Conservation (phyloP, 2,329 filamentous ascomycete genomes). For the Lomentospora prolificans region DNA sequence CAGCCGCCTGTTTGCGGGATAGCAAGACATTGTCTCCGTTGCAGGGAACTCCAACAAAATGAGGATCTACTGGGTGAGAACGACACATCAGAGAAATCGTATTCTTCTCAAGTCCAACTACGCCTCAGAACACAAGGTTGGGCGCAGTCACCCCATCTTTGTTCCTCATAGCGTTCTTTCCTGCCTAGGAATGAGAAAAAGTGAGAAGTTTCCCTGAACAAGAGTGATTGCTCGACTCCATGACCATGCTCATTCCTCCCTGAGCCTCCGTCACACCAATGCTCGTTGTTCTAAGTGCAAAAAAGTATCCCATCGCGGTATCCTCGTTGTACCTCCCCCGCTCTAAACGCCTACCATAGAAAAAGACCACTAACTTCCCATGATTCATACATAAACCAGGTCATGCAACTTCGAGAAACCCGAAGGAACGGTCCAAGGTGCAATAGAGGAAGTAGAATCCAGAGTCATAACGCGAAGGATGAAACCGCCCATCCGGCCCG, state of each 20-base stretch:
- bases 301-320: background rate
- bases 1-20: too few species aligned
- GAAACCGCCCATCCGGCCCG: background rate
- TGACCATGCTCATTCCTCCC: background rate
- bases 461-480: background rate
- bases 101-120: background rate
- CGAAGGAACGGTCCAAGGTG: background rate
- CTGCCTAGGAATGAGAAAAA: background rate
- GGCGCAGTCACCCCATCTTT: background rate
- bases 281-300: constrained; percentile 1
- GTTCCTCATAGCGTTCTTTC: background rate
- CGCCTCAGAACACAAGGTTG: background rate
- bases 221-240: constrained; percentile 2
- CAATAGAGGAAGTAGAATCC: background rate
- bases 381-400: background rate
- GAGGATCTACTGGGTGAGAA: background rate
- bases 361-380: too few species aligned
- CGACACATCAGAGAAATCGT: background rate
- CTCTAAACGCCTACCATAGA: background rate
- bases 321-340: background rate
- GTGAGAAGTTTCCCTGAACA: background rate
- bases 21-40: background rate
- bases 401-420: background rate
- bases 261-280: background rate
- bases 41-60: background rate